A percentile compares a stretch with the other conserved stretches of the same genome.
phyloP scores from a whole-genome alignment of 1,284 basidiomycete species.

The Pholiota adiposa region DNA sequence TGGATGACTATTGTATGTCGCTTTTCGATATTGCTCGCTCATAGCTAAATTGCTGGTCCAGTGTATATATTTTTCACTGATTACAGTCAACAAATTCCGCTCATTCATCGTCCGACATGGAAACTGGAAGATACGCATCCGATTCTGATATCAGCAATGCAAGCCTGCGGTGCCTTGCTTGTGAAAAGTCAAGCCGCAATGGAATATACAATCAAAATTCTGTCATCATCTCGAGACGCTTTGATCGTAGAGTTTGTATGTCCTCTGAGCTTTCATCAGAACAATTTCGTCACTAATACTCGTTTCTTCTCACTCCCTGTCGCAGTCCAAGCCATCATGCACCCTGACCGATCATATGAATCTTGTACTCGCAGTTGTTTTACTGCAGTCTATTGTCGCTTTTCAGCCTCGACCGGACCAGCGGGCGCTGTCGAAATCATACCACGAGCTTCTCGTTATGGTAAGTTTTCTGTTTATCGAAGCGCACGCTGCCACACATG shows the following conservation, averaged over 20 bases:
- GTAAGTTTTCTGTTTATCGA: slow-evolving; percentile 30
- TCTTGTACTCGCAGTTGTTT: slow-evolving; percentile 46
- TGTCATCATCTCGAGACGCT: slow-evolving; percentile 41
- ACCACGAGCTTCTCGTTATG: slow-evolving; percentile 53
- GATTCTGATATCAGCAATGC: slow-evolving; percentile 55
- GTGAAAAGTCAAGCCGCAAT: slow-evolving; percentile 42
- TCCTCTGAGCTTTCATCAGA: slow-evolving; percentile 23
- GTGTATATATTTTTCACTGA: slow-evolving; percentile 57
- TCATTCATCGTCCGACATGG: slow-evolving; percentile 58
- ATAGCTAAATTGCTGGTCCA: slow-evolving; percentile 26
- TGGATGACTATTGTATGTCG: slow-evolving; percentile 52
- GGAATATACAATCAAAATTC: slow-evolving; percentile 43
- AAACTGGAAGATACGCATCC: slow-evolving; percentile 48
- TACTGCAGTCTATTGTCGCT: slow-evolving; percentile 49
- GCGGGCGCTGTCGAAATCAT: slow-evolving; percentile 42
- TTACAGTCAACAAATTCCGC: slow-evolving; percentile 57
- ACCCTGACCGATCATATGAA: slow-evolving; percentile 45
- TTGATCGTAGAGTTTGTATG: slow-evolving; percentile 52
- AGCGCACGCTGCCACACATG: slow-evolving; percentile 13
- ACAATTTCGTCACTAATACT: slow-evolving; percentile 18
- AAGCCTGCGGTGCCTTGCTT: slow-evolving; percentile 52
- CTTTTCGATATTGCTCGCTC: not conserved
- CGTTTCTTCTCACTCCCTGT: slow-evolving; percentile 17
- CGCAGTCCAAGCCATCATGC: slow-evolving; percentile 44
- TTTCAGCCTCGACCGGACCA: slow-evolving; percentile 45